Evolutionary conservation across 2,329 filamentous ascomycete species (phyloP).

Genomic region (Fusarium mangiferae): DNA sequence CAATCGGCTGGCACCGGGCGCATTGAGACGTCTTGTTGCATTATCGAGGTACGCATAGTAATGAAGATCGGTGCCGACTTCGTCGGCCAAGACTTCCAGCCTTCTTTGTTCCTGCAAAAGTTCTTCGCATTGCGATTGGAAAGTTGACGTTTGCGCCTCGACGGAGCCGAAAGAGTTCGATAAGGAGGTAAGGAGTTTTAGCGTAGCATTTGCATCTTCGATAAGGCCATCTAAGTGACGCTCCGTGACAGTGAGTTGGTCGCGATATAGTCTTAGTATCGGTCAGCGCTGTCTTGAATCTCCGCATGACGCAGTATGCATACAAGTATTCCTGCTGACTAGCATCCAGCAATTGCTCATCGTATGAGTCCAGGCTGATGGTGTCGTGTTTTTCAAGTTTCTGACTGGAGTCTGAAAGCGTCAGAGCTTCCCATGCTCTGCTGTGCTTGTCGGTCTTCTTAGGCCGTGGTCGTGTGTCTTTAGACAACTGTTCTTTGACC

Average conservation of each 20-base stretch:
- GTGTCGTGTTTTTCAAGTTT: slow-evolving; percentile 41
- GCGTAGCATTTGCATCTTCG: slow-evolving; percentile 77
- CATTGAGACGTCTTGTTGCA: slow-evolving; percentile 89
- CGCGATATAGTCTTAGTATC: slow-evolving; percentile 74
- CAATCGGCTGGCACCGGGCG: slow-evolving; percentile 85
- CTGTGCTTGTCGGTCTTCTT: slow-evolving; percentile 53
- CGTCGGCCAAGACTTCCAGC: slow-evolving; percentile 81
- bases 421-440: slow-evolving; percentile 63
- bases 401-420: slow-evolving; percentile 43
- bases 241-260: slow-evolving; percentile 83
- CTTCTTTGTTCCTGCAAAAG: slow-evolving; percentile 84
- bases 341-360: slow-evolving; percentile 77
- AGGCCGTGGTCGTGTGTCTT: slow-evolving; percentile 57
- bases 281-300: slow-evolving; percentile 43
- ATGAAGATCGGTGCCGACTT: slow-evolving; percentile 88
- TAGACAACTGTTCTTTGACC: slow-evolving; percentile 65
- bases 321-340: slow-evolving; percentile 89
- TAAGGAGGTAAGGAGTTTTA: slow-evolving; percentile 80
- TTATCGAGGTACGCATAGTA: slow-evolving; percentile 96
- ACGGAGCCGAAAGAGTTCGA: slow-evolving; percentile 89
- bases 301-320: slow-evolving; percentile 44
- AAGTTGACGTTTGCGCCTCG: slow-evolving; percentile 89
- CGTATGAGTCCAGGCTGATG: slow-evolving; percentile 52
- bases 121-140: slow-evolving; percentile 91
- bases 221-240: slow-evolving; percentile 84